Conservation (phyloP, 192 early-diverging fungal genomes). For the Haplosporangium gracile region DNA sequence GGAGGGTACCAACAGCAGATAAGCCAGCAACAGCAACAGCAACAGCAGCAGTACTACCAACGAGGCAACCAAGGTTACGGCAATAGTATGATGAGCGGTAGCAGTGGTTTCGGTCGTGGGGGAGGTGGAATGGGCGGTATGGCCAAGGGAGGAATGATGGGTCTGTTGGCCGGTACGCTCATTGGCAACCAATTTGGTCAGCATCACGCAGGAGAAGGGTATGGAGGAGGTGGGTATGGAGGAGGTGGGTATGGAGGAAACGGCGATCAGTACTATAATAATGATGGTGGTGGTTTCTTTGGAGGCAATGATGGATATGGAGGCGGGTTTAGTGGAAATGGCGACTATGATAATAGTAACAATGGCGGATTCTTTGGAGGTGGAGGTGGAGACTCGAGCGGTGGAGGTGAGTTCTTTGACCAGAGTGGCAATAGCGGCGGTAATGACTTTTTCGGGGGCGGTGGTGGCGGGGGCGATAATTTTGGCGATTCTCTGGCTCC, state of each 20-base stretch:
- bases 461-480: no score
- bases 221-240: neutral
- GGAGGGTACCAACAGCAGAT: slow-evolving; percentile 5
- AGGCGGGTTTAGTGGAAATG: slow-evolving; percentile 8
- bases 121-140: slow-evolving; percentile 28
- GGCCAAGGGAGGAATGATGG: slow-evolving; percentile 32
- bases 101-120: slow-evolving; percentile 1
- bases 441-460: neutral
- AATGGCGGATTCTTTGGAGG: slow-evolving; percentile 6
- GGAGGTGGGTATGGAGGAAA: slow-evolving; percentile 6
- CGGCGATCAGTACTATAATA: neutral
- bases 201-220: neutral
- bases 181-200: neutral
- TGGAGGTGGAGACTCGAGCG: neutral
- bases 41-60: slow-evolving; percentile 16
- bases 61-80: neutral
- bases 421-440: neutral
- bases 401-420: neutral
- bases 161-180: slow-evolving; percentile 3
- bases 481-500: neutral
- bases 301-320: slow-evolving; percentile 23
- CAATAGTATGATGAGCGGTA: neutral
- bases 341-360: neutral
- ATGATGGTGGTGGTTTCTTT: slow-evolving; percentile 13
- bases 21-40: slow-evolving; percentile 8